Base-by-base conservation (phyloP, 106 monocot genomes). In the Dioscorea alata region DNA sequence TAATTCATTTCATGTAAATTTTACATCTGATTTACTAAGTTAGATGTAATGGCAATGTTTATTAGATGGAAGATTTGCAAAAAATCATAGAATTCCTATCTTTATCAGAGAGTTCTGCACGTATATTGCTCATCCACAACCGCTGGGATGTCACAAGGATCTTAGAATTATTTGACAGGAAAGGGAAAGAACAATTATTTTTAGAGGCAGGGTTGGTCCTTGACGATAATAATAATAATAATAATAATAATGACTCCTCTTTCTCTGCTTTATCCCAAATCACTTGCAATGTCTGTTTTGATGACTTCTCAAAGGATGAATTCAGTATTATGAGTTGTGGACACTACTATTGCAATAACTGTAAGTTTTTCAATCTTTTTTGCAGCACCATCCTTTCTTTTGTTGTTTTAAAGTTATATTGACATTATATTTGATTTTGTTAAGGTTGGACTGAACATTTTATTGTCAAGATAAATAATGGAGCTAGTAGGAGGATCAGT, bases 401-500 rank as follows among this genome's bases (percentile, higher is more conserved):
- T 42, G 28, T 28, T 28, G 28, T 42, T 42, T 2, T 10, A 42
- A 42, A 42, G 42, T 6, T 10, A 42, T 42, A 42, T 10, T 42
- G 42, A 42, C 6, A 42, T 6, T 42, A 10, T 42, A 42, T 61
- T 23, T 69, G 21, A 64, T 79, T 59, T 77, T 71, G 59, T 33
- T 49, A 33, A 94, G 94, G 94, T 76, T 94, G 94, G 94, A 94
- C 82, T 8, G 82, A 65, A 19, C 75, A 94, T 73, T 94, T 94
- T 61, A 76, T 87, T 48, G 73, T 77, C 24, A 76, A 71, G 66
- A 89, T 94, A 67, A 84, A 81, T 3, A 79, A 82, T 71, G 86
- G 86, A 4, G 78, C 90, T 48, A 85, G 85, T 66, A 60, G 83
- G 28, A 74, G 76, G 23, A 85, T 94, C 57, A 72, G 48, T 33